Base-by-base conservation (phyloP, 345 rosid genomes). In the Corchorus olitorius region DNA sequence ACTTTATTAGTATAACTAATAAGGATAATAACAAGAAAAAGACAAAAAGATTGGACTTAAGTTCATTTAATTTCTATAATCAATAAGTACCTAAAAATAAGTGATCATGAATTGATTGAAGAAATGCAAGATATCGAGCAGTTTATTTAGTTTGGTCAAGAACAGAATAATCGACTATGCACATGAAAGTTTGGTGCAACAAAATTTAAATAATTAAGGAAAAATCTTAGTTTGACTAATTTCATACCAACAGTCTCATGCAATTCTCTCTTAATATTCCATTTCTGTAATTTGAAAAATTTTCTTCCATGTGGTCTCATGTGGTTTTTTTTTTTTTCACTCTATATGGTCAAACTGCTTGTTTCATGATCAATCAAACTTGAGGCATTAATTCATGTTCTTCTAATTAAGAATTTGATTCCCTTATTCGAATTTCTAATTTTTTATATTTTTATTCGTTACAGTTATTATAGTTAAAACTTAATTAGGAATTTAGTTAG, bases 271-370 rank as follows among this genome's bases (percentile, higher is more conserved):
- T 14, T 55, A 73, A 59, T 77, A 49, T 37, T 71, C 75, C 60
- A 55, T 60, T 35, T 4, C n/a, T 49, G 55, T 71, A 48, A 16
- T 48, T 62, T 55, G 6, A 55, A 65, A 69, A 33, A 43, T n/a
- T 4, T 48, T 37, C 60, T 75, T 83, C 76, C 84, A 80, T 83
- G 88, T 81, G 88, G 76, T 78, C 79, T 80, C 86, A 80, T 81
- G 84, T 79, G 86, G n/a, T n/a, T 83, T 82, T 72, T 48, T 49
- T 61, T 71, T 63, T 13, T 66, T 56, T 13, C 70, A 60, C 62
- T 22, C 41, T 70, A 62, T 55, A 56, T 56, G 77, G 43, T 66
- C 60, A 77, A 74, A n/a, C n/a, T n/a, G n/a, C 27, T 70, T 8
- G 60, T n/a, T 34, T 70, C 16, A 34, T 52, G 45, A 27, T 49